Percentiles rank a stretch among this genome's conserved stretches.
These are phyloP conservation scores for Magnaporthiopsis rhizophila DNA, from an alignment of 2,329 filamentous ascomycete species.

Conservation along the genomic window DNA sequence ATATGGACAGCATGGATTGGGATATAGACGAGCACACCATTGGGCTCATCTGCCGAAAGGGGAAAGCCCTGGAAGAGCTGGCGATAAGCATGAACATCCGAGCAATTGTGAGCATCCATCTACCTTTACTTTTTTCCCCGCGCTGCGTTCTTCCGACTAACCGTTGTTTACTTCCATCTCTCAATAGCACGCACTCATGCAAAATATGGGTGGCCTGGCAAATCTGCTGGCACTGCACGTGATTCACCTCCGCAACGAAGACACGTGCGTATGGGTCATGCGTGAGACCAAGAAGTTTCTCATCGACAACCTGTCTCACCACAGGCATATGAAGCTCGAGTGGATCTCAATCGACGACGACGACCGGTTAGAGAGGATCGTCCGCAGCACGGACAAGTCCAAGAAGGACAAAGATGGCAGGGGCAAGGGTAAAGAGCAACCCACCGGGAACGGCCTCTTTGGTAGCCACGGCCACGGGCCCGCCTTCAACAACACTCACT, in stretches of 20 bases:
- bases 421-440: constrained; percentile 28
- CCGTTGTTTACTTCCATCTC: background rate
- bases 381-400: constrained; percentile 28
- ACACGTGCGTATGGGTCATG: constrained; percentile 48
- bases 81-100: constrained; percentile 46
- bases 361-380: constrained; percentile 39
- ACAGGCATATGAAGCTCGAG: constrained; percentile 47
- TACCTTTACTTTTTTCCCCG: background rate
- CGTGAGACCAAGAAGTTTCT: constrained; percentile 51
- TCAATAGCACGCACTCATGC: constrained; percentile 47
- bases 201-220: constrained; percentile 42
- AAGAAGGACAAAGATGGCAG: constrained; percentile 21
- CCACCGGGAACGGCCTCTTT: background rate
- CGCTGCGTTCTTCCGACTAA: background rate
- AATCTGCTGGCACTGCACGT: constrained; percentile 49
- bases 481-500: constrained; percentile 6
- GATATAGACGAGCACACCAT: constrained; percentile 48
- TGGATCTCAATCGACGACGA: constrained; percentile 48
- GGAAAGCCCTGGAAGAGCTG: constrained; percentile 44
- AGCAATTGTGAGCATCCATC: constrained; percentile 39
- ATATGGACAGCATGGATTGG: constrained; percentile 45
- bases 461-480: constrained; percentile 4
- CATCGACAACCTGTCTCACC: constrained; percentile 48
- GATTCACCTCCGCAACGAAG: constrained; percentile 44
- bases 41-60: constrained; percentile 43